Evolutionary conservation across 768 basidiomycete genomes (phyloP).

Genomic region (Lepiota venenata): DNA sequence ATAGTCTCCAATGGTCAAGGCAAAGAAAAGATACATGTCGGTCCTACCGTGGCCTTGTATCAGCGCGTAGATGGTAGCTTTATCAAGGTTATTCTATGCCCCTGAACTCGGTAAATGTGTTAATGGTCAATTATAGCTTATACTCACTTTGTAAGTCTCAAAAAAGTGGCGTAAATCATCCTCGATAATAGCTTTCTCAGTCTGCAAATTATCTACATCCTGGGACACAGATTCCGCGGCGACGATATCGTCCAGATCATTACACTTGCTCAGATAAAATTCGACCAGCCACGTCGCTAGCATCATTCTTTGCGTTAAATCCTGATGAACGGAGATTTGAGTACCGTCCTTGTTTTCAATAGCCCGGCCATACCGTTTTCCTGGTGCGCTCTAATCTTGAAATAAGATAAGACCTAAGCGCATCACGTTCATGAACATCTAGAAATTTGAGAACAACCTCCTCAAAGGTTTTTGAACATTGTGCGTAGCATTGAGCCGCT

Average conservation of each 20-base stretch:
- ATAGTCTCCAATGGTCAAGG: slow-evolving; percentile 75
- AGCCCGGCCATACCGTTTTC: slow-evolving; percentile 58
- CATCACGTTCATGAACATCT: slow-evolving; percentile 87
- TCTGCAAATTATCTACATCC: slow-evolving; percentile 80
- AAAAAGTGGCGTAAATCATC: slow-evolving; percentile 94
- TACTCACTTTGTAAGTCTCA: slow-evolving; percentile 83
- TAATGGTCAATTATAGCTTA: background rate
- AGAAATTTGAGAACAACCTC: slow-evolving; percentile 89
- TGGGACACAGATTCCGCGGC: slow-evolving; percentile 81
- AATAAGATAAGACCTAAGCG: slow-evolving; percentile 85
- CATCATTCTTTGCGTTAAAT: slow-evolving; percentile 94
- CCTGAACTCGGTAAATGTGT: background rate
- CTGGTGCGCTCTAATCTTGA: slow-evolving; percentile 82
- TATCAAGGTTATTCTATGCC: slow-evolving; percentile 77
- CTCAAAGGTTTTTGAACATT: slow-evolving; percentile 85
- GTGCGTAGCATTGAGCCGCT: slow-evolving; percentile 90
- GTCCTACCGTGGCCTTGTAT: slow-evolving; percentile 92
- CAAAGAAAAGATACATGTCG: slow-evolving; percentile 90
- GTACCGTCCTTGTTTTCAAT: background rate
- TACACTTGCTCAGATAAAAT: slow-evolving; percentile 95
- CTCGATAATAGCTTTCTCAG: slow-evolving; percentile 80
- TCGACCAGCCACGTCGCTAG: slow-evolving; percentile 98
- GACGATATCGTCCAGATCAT: slow-evolving; percentile 91
- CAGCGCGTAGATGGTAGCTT: slow-evolving; percentile 84
- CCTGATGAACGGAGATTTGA: slow-evolving; percentile 40